Conservation (phyloP, 1,284 basidiomycete species). For the Filobasidium uniguttulatum region DNA sequence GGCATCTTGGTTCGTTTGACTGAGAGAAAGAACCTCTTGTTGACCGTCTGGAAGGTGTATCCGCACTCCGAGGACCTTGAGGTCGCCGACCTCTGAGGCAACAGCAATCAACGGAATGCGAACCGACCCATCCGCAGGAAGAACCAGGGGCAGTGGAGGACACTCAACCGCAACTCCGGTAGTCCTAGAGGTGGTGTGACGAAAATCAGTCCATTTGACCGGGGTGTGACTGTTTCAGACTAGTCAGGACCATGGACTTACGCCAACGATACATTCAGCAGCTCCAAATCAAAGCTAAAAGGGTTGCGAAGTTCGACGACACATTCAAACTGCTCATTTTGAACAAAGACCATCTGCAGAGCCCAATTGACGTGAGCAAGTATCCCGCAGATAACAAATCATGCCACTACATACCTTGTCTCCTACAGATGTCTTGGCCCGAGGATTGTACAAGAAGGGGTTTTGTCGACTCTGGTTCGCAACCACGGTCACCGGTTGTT, state of each 20-base stretch:
- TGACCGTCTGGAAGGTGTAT: not conserved
- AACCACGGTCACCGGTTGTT: conserved; percentile 41
- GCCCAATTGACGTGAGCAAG: conserved; percentile 18
- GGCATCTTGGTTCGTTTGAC: not conserved
- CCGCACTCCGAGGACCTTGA: not conserved
- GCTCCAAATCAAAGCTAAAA: conserved; percentile 75
- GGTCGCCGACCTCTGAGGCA: not conserved
- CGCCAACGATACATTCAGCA: conserved; percentile 69
- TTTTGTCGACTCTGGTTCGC: not conserved
- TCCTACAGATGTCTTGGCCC: conserved; percentile 42
- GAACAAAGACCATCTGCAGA: conserved; percentile 53
- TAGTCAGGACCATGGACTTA: conserved; percentile 29
- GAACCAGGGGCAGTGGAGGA: conserved; percentile 45
- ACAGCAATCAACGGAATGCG: not conserved
- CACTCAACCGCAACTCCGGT: conserved; percentile 63
- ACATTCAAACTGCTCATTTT: conserved; percentile 70
- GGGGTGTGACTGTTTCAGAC: not conserved
- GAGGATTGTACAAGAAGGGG: conserved; percentile 79
- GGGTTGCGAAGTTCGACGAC: conserved; percentile 77
- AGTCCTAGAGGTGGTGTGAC: conserved; percentile 43
- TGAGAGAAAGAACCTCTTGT: not conserved
- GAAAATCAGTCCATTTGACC: not conserved
- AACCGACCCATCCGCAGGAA: conserved; percentile 40
- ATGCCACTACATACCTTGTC: conserved; percentile 47
- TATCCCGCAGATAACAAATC: not conserved